Evolutionary conservation across 2,329 filamentous ascomycete species (phyloP).

Genomic region (Nemania sp.): DNA sequence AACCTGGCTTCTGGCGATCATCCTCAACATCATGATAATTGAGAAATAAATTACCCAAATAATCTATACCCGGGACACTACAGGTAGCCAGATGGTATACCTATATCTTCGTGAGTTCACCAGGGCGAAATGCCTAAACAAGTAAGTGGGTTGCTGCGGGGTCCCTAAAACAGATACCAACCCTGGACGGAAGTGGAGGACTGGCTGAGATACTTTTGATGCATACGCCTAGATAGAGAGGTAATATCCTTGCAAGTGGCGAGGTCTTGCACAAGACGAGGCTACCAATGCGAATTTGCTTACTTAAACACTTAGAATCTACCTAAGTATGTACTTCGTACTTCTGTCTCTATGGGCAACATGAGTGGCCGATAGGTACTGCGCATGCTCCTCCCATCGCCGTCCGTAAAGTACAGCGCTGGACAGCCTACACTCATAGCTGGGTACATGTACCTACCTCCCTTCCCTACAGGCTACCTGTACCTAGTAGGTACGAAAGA

Average conservation of each 20-base stretch:
- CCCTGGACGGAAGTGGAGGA: not conserved
- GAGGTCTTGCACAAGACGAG: not conserved
- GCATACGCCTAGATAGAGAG: not conserved
- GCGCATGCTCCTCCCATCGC: not conserved
- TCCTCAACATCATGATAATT: too few relatives aligned
- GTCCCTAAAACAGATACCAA: constrained; percentile 3
- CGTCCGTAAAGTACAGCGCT: not conserved
- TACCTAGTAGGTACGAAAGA: too few relatives aligned
- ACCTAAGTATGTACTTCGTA: not conserved
- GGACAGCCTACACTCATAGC: not conserved
- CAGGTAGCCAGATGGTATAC: too few relatives aligned
- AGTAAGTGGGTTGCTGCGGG: constrained; percentile 26
- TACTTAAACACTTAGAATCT: not conserved
- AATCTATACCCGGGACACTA: too few relatives aligned
- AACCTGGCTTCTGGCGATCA: too few relatives aligned
- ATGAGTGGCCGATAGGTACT: not conserved
- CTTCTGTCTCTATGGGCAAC: too few relatives aligned
- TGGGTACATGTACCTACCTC: not conserved
- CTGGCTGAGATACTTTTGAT: not conserved
- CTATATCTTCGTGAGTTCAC: too few relatives aligned
- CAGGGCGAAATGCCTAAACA: constrained; percentile 15
- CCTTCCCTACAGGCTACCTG: constrained; percentile 2
- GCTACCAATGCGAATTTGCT: not conserved
- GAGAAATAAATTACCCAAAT: not conserved
- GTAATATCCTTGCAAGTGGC: constrained; percentile 5